Evolutionary conservation across 768 basidiomycete species (phyloP).

Genomic region (Psilocybe azurescens): DNA sequence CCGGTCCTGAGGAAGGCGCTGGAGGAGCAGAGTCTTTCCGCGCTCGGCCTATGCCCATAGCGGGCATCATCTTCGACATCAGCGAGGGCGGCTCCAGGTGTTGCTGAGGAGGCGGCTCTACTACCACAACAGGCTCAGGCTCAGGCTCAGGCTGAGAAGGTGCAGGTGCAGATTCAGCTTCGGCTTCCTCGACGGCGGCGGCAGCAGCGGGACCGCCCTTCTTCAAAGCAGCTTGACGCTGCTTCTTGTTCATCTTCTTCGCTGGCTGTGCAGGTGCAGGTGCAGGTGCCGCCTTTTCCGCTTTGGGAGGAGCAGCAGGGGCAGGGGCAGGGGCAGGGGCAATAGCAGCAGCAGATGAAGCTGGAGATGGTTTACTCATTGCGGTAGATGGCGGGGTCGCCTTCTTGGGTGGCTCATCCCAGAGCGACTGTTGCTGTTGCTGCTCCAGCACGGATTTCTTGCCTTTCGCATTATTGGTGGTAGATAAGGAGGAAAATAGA

Average conservation of each 20-base stretch:
- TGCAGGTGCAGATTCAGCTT: slow-evolving; percentile 4
- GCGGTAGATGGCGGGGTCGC: slow-evolving; percentile 2
- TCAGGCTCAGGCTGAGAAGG: background rate
- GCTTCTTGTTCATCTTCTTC: slow-evolving; percentile 38
- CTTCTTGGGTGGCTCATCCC: slow-evolving; percentile 13
- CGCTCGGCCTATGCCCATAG: slow-evolving; percentile 10
- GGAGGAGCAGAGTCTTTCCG: slow-evolving; percentile 4
- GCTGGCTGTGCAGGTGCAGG: slow-evolving; percentile 15
- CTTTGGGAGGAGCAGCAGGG: background rate
- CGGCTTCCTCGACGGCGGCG: slow-evolving; percentile 18
- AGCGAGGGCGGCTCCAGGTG: slow-evolving; percentile 11
- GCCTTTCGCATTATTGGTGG: background rate
- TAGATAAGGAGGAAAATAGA: background rate
- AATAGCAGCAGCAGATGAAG: slow-evolving; percentile 4
- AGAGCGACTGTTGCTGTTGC: slow-evolving; percentile 10
- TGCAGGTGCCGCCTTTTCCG: slow-evolving; percentile 1
- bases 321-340: background rate
- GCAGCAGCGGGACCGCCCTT: slow-evolving; percentile 18
- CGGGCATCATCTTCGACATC: slow-evolving; percentile 19
- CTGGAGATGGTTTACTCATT: background rate
- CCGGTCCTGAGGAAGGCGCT: background rate
- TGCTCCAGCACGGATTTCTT: background rate
- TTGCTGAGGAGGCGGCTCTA: background rate
- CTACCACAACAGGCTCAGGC: background rate
- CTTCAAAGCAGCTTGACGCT: slow-evolving; percentile 30